These are phyloP conservation scores for Fraxinus dipetala DNA, from an alignment of 305 asterid species.

Conservation along the genomic window DNA sequence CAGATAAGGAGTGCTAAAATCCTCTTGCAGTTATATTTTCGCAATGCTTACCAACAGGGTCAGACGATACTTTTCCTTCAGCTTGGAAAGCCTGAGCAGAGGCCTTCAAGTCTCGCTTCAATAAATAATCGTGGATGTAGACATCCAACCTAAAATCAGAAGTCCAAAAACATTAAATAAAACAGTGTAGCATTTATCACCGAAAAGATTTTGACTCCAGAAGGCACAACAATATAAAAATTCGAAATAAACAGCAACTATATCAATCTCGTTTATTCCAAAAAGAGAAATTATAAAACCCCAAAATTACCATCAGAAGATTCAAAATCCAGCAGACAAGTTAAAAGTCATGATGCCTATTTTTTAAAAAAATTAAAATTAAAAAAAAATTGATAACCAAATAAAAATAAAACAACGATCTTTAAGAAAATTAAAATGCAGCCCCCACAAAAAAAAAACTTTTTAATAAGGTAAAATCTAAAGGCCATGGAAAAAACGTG, in stretches of 20 bases:
- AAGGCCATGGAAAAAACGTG: not conserved
- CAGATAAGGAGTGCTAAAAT: not conserved
- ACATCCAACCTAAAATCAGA: slow-evolving; percentile 79
- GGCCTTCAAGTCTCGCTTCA: slow-evolving; percentile 86
- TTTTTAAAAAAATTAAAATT: not conserved
- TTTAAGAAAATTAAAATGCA: slow-evolving; percentile 11
- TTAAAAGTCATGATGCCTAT: not conserved
- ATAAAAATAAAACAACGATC: slow-evolving; percentile 4
- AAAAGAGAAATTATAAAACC: not conserved
- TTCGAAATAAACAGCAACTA: not conserved
- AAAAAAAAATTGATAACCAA: not conserved
- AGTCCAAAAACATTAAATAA: slow-evolving; percentile 11
- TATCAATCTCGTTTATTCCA: not conserved
- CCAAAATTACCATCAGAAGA: slow-evolving; percentile 10
- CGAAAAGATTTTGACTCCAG: not conserved
- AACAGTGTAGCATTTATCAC: not conserved
- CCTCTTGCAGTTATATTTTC: not conserved
- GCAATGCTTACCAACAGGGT: slow-evolving; percentile 78
- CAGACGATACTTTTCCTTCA: slow-evolving; percentile 96
- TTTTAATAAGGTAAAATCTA: not conserved
- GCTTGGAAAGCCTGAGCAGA: slow-evolving; percentile 95
- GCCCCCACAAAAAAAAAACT: slow-evolving; percentile 5
- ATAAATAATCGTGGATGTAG: slow-evolving; percentile 84
- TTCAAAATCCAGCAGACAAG: not conserved
- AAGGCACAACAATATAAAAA: not conserved